Base-by-base conservation (phyloP, 2,329 filamentous ascomycete genomes). In the Phyllosticta paracitricarpa region DNA sequence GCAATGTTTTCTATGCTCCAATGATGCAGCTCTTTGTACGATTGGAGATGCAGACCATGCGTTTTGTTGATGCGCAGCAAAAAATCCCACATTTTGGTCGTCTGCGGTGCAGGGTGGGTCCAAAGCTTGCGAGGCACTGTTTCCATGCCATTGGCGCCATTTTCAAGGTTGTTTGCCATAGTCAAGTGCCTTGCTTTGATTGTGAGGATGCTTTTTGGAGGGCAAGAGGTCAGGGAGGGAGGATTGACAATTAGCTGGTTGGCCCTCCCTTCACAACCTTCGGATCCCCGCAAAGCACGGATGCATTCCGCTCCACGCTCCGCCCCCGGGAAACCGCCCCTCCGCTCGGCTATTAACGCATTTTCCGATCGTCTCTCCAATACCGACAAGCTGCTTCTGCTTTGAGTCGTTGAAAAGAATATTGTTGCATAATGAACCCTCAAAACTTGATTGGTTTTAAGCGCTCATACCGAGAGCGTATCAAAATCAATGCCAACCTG, bases 1-100 rank as follows among this genome's bases (percentile, higher is more conserved):
- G 85, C 81, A 7, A 91, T 81, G 67, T 93, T 80, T 7, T 87
- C 82, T 65, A 94, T 82, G 66, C 91, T 96, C 93, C 93, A 97
- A 71, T 82, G 77, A 76, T 93, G 89, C 8, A 97, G 81, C n/a
- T 84, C 84, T 22, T 85, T 76, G 70, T 96, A 96, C 64, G 80
- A 84, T 19, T 79, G 71, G 55, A 94, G 78, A 24, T 78, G 71
- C 61, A 91, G 73, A 10, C 77, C 75, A 69, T 92, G 83, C 68
- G 87, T 88, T 64, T 82, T 71, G 73, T 88, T 90, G 65, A 95
- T 79, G 58, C 79, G 78, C 67, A 85, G 78, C 66, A 91, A 81
- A 72, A 94, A 95, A 57, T 79, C 79, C 77, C 82, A 85, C 80
- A 93, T 89, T 61, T 82, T 82, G 7, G 89, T 93, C 51, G 81